Percentiles rank a stretch among this genome's conserved stretches.
These are phyloP conservation scores for Chlorella sp. DNA, from an alignment of 139 green algal genomes.

Conservation along the genomic window DNA sequence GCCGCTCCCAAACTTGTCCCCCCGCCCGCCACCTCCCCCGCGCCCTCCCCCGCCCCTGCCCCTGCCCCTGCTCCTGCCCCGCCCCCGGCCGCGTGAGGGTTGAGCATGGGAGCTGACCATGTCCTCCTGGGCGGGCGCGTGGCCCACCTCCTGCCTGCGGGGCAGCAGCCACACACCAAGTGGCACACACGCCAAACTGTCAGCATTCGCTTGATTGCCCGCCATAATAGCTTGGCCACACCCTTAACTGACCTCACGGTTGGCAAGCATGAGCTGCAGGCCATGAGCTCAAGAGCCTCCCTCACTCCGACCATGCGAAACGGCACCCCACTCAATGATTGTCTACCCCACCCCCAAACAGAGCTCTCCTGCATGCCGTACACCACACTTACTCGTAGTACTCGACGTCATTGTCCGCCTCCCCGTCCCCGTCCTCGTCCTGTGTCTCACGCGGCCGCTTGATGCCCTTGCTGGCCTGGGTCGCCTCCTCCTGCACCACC, in stretches of 20 bases:
- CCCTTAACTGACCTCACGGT: too few relatives aligned
- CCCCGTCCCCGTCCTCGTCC: too few relatives aligned
- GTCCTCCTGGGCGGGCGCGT: slow-evolving; percentile 44
- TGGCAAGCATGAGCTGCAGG: background rate
- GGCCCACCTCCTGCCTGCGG: slow-evolving; percentile 50
- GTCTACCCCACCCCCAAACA: background rate
- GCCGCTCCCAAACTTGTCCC: background rate
- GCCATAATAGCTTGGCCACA: too few relatives aligned
- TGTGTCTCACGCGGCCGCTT: slow-evolving; percentile 21
- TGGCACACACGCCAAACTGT: background rate
- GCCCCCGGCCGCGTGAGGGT: too few relatives aligned
- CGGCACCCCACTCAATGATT: background rate
- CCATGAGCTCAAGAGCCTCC: background rate
- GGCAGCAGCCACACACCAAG: background rate
- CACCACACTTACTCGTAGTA: slow-evolving; percentile 48
- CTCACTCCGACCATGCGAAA: background rate
- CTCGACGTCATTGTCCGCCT: slow-evolving; percentile 53
- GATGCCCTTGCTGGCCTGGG: slow-evolving; percentile 4
- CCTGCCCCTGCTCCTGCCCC: too few relatives aligned
- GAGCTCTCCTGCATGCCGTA: background rate
- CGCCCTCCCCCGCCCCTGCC: too few relatives aligned
- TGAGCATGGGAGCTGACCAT: too few relatives aligned
- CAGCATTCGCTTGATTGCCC: too few relatives aligned
- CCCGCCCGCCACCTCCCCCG: slow-evolving; percentile 2
- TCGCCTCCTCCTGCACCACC: slow-evolving; percentile 4